These are phyloP conservation scores for Geotrichum europaeum DNA, from an alignment of 1,139 yeast species.

Conservation along the genomic window DNA sequence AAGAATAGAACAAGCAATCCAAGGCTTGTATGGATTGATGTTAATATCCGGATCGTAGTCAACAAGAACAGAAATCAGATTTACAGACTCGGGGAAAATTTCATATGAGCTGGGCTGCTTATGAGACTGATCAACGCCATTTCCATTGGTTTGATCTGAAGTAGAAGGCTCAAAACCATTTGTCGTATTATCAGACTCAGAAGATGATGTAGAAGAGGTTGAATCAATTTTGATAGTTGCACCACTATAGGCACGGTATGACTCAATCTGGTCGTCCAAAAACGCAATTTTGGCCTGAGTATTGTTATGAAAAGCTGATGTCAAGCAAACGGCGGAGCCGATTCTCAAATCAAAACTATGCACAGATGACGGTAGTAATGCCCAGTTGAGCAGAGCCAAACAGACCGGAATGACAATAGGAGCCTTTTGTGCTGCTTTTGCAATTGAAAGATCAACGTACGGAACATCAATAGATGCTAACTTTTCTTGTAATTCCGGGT, in stretches of 20 bases:
- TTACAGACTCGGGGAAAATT: slow-evolving; percentile 31
- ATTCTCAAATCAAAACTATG: slow-evolving; percentile 77
- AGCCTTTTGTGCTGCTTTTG: slow-evolving; percentile 33
- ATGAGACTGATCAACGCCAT: not conserved
- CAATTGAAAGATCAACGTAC: slow-evolving; percentile 75
- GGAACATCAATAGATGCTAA: slow-evolving; percentile 88
- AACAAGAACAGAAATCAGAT: slow-evolving; percentile 61
- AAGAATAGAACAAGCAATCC: slow-evolving; percentile 75
- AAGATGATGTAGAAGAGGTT: slow-evolving; percentile 8
- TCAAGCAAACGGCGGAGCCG: slow-evolving; percentile 60
- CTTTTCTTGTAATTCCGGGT: slow-evolving; percentile 56
- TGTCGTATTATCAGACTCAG: slow-evolving; percentile 14
- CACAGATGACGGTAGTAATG: slow-evolving; percentile 68
- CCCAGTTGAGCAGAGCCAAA: slow-evolving; percentile 75
- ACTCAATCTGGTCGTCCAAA: slow-evolving; percentile 55
- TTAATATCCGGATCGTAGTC: slow-evolving; percentile 73
- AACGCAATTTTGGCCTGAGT: slow-evolving; percentile 54
- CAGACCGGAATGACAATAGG: slow-evolving; percentile 55
- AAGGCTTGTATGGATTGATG: slow-evolving; percentile 77
- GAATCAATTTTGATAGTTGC: slow-evolving; percentile 10
- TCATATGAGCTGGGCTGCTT: slow-evolving; percentile 13
- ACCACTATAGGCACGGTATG: slow-evolving; percentile 33
- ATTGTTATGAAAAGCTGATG: slow-evolving; percentile 64
- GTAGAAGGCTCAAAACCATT: slow-evolving; percentile 5
- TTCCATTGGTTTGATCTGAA: slow-evolving; percentile 4